Base-by-base conservation (phyloP, 1,284 basidiomycete species). In the Trametes versicolor region DNA sequence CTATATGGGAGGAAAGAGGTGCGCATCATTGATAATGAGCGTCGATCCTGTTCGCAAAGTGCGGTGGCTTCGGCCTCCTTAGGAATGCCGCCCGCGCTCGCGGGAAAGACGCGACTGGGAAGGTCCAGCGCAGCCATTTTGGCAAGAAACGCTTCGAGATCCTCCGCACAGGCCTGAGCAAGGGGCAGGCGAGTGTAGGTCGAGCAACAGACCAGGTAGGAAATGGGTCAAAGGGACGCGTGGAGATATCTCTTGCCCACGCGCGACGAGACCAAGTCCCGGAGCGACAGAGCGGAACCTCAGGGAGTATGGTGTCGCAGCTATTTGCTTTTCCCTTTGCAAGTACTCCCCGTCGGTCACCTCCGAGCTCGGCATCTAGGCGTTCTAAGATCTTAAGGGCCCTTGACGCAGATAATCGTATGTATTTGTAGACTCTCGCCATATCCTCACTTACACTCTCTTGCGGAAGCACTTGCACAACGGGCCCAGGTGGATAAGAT, bases 1-100 rank as follows among this genome's bases (percentile, higher is more conserved):
- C 67, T 88, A 87, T 70, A 88, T 87, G 83, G 87, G 87, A 21
- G 87, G 87, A 39, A 85, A 82, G 74, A 80, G 84, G 87, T 85
- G 51, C 55, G 60, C 48, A n/a, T 21, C 41, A 17, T 36, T 23
- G 17, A 48, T 32, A 37, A 13, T 37, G 19, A n/a, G 23, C 25
- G 21, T 51, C 55, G 45, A 51, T 53, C 27, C 34, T 53, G 36
- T 65, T 43, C 41, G 21, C 29, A n/a, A 19, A 27, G 45, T 12
- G 37, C 36, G 43, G 27, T 47, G 37, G 34, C 47, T 43, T 47
- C 51, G 45, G 43, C 43, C 21, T 36, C 7, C 47, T 37, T 69
- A 89, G 88, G 68, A 88, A 86, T 70, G 78, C 80, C 1, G 84
- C 83, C n/a, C 86, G 81, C 70, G 81, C 85, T 1, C 81, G 84